Conservation (phyloP, 2,329 filamentous ascomycete genomes). For the Proliferodiscus dingleyae region DNA sequence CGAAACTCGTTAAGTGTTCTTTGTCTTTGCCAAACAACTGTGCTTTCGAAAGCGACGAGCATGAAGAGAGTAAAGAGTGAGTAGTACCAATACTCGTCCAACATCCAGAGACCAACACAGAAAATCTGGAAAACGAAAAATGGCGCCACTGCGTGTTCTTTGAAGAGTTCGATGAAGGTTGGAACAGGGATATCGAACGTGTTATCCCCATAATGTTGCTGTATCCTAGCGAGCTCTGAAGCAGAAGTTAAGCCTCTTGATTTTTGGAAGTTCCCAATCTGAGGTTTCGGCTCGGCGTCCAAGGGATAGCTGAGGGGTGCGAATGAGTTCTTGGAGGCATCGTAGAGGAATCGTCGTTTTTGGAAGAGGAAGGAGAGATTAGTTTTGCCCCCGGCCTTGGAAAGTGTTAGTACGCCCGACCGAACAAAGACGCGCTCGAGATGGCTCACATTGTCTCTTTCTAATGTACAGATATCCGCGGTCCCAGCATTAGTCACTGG, state of each 20-base stretch:
- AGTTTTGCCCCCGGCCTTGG: slow-evolving; percentile 63
- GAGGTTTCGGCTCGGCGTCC: slow-evolving; percentile 79
- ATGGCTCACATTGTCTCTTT: slow-evolving; percentile 62
- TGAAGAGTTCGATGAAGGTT: slow-evolving; percentile 91
- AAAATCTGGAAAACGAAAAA: slow-evolving; percentile 99
- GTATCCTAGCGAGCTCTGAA: slow-evolving; percentile 71
- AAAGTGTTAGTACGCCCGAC: slow-evolving; percentile 18
- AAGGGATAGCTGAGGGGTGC: slow-evolving; percentile 77
- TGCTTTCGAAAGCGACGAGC: slow-evolving; percentile 96
- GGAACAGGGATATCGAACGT: slow-evolving; percentile 97
- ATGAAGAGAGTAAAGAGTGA: slow-evolving; percentile 98
- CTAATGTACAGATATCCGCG: slow-evolving; percentile 78
- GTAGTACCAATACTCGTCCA: slow-evolving; percentile 99
- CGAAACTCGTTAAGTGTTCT: slow-evolving; percentile 93
- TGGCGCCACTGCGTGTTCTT: slow-evolving; percentile 95
- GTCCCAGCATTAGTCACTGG: slow-evolving; percentile 84
- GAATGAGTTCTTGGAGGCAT: slow-evolving; percentile 67
- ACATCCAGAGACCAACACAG: slow-evolving; percentile 96
- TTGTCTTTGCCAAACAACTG: slow-evolving; percentile 98
- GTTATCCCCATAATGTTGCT: slow-evolving; percentile 93
- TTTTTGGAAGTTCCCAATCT: slow-evolving; percentile 71
- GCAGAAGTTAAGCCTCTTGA: slow-evolving; percentile 69
- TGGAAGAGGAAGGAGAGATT: slow-evolving; percentile 92
- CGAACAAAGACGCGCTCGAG: not conserved
- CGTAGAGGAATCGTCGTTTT: slow-evolving; percentile 91